phyloP scores from a whole-genome alignment of 805 yeast genomes.

The Candida ovalis region DNA sequence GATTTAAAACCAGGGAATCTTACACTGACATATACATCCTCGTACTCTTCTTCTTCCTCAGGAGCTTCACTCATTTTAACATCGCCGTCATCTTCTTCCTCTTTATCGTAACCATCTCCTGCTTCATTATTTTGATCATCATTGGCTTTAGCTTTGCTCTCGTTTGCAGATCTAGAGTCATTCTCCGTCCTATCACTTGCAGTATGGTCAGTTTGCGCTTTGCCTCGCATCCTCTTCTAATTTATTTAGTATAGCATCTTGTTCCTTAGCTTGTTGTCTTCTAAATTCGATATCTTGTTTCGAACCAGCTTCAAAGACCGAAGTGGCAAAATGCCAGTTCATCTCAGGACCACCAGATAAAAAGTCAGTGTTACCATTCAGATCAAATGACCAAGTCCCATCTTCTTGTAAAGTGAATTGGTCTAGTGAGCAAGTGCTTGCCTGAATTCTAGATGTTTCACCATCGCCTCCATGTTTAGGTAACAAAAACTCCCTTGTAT shows the following conservation, averaged over 20 bases:
- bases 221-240: conserved; percentile 2
- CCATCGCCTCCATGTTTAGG: conserved; percentile 39
- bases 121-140: conserved; percentile 6
- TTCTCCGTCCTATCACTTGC: conserved; percentile 1
- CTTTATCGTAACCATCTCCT: conserved; percentile 4
- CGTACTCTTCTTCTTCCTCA: conserved; percentile 31
- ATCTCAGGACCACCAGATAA: conserved; percentile 80
- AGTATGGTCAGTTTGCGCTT: background rate
- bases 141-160: background rate
- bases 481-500: conserved; percentile 50
- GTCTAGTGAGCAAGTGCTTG: conserved; percentile 86
- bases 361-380: conserved; percentile 74
- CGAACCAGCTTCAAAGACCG: conserved; percentile 79
- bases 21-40: conserved; percentile 51
- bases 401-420: conserved; percentile 39
- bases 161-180: background rate
- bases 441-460: conserved; percentile 41
- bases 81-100: conserved; percentile 7
- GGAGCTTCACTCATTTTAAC: conserved; percentile 6
- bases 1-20: conserved; percentile 42
- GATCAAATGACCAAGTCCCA: conserved; percentile 52
- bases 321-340: conserved; percentile 80
- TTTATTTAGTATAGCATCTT: conserved; percentile 9
- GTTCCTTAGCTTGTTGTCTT: conserved; percentile 21
- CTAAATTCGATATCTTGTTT: conserved; percentile 75